Conservation (phyloP, 2,329 filamentous ascomycete species). For the Talaromyces sp. region DNA sequence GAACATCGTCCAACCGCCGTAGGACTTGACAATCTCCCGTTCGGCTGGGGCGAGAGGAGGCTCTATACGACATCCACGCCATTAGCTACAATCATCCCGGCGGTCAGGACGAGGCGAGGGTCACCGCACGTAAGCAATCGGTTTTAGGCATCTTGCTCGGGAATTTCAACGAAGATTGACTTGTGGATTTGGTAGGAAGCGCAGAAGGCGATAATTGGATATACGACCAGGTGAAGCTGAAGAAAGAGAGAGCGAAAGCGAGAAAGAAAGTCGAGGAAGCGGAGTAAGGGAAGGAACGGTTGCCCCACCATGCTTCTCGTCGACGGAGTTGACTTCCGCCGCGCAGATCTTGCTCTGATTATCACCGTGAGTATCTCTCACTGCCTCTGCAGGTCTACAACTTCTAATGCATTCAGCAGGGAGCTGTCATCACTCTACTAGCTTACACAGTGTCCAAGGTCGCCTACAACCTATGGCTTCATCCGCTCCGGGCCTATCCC, state of each 20-base stretch:
- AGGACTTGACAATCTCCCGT: constrained; percentile 19
- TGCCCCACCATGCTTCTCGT: not conserved
- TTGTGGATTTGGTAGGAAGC: not conserved
- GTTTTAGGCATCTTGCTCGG: constrained; percentile 1
- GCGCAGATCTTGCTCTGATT: not conserved
- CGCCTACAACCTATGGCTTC: constrained; percentile 20
- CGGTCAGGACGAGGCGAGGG: too few relatives aligned
- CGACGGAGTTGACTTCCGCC: not conserved
- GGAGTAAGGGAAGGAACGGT: not conserved
- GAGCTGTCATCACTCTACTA: not conserved
- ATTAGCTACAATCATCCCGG: not conserved
- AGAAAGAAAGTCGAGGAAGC: not conserved
- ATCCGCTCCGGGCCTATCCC: constrained; percentile 18
- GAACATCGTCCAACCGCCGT: constrained; percentile 24
- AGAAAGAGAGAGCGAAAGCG: not conserved
- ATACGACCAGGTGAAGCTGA: not conserved
- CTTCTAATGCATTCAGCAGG: not conserved
- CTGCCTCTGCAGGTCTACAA: not conserved
- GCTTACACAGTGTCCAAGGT: not conserved
- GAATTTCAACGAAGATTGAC: not conserved
- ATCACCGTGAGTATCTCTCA: not conserved
- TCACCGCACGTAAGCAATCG: not conserved
- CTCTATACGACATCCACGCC: constrained; percentile 12
- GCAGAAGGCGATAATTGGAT: not conserved
- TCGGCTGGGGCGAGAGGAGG: constrained; percentile 21